Evolutionary conservation across 2,329 filamentous ascomycete species (phyloP).

Genomic region (Ophiostoma angusticollis): DNA sequence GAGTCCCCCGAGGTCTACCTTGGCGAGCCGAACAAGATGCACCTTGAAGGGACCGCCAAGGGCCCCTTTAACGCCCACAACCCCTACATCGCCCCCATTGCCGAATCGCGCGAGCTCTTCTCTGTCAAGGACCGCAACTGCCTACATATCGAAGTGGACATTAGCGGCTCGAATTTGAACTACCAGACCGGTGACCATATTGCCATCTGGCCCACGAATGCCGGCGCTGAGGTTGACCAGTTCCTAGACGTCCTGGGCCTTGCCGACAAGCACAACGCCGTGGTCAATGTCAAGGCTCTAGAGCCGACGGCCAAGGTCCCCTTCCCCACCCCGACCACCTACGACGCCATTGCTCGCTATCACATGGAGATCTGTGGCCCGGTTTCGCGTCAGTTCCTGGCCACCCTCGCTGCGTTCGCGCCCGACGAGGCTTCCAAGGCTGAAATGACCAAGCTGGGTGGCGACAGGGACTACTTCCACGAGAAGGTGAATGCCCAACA

Average conservation of each 20-base stretch:
- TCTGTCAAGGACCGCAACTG: constrained; percentile 84
- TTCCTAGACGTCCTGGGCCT: constrained; percentile 73
- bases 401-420: constrained; percentile 76
- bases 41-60: constrained; percentile 71
- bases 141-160: constrained; percentile 87
- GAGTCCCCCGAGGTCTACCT: constrained; percentile 79
- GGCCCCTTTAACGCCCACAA: constrained; percentile 95
- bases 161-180: constrained; percentile 74
- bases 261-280: constrained; percentile 60
- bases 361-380: constrained; percentile 95
- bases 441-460: constrained; percentile 78
- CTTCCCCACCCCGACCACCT: constrained; percentile 93
- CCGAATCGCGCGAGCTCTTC: constrained; percentile 84
- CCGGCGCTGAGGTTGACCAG: constrained; percentile 81
- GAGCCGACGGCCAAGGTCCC: constrained; percentile 95
- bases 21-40: constrained; percentile 91
- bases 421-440: constrained; percentile 74
- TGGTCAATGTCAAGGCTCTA: constrained; percentile 79
- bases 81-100: constrained; percentile 89
- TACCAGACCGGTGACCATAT: constrained; percentile 98
- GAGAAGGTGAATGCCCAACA: constrained; percentile 68
- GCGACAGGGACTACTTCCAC: constrained; percentile 92
- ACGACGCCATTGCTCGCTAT: constrained; percentile 84
- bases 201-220: constrained; percentile 92
- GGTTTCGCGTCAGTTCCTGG: constrained; percentile 89